Evolutionary conservation across 352 stramenopile genomes (phyloP), one percentile per base, ranked within the genome.

Genomic region (Phytophthora melonis): DNA sequence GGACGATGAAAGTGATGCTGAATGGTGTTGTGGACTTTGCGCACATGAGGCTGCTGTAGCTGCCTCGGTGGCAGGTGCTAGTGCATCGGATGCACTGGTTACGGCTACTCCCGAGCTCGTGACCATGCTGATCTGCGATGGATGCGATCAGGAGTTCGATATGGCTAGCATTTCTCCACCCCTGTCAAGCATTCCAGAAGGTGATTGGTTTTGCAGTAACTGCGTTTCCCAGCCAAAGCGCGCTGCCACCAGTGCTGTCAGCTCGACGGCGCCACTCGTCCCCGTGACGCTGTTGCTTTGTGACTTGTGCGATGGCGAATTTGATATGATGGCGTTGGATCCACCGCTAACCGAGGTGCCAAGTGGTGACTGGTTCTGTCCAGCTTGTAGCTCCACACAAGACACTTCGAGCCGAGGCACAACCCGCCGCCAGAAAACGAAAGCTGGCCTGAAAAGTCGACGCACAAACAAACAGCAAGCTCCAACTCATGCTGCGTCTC

Each of bases 261-360:
- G 39, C 18, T 56, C 43, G 32, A 32, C 45, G 11, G 43, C 47
- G 19, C 39, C 72, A n/a, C 49, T 71, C 36, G 60, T 68, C 4
- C 60, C 74, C 11, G 74, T 86, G 18, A 85, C 69, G 14, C 36
- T 93, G 32, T 54, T 95, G 27, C 78, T 94, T 19, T 95, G 88
- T 64, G 87, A 94, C 47, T 83, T 82, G 19, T 95, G 88, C 58
- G 87, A 93, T 41, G 71, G 66, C 25, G 88, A 94, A 56, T 93
- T 81, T 55, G 84, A 93, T 32, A 83, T 91, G 73, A 77, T 71
- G 7, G 65, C 52, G 16, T 50, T 94, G n/a, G 23, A 84, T 55
- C 87, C 85, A 39, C 87, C 84, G 13, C 67, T 92, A 16, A 70
- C 55, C 0, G 63, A 81, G 34, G 72, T 93, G 32, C 84, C 85